These are phyloP conservation scores for Neodidymelliopsis sp. DNA, from an alignment of 2,329 filamentous ascomycete genomes.

Conservation along the genomic window DNA sequence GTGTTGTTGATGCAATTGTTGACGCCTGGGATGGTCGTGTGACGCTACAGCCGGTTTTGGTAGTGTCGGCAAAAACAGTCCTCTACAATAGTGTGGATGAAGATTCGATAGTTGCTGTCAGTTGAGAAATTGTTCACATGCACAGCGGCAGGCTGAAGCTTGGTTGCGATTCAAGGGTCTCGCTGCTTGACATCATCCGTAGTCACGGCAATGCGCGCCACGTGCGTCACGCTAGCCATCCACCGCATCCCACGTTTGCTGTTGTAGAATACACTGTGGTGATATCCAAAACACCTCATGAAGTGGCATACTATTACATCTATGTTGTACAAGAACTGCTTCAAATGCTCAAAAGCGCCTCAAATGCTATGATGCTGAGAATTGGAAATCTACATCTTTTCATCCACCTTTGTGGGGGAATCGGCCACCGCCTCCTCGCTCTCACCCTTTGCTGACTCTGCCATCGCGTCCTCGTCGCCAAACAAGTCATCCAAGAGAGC, in stretches of 20 bases:
- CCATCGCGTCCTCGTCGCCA: neutral
- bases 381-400: too few relatives aligned
- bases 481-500: slow-evolving; percentile 13
- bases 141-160: slow-evolving; percentile 9
- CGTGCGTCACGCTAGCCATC: slow-evolving; percentile 15
- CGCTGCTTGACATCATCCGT: slow-evolving; percentile 20
- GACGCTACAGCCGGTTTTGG: neutral
- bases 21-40: slow-evolving; percentile 7
- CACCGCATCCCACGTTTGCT: neutral
- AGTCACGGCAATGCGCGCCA: slow-evolving; percentile 15
- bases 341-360: too few relatives aligned
- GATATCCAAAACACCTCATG: too few relatives aligned
- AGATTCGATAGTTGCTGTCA: slow-evolving; percentile 1
- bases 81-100: too few relatives aligned
- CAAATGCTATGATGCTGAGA: too few relatives aligned
- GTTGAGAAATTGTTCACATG: slow-evolving; percentile 13
- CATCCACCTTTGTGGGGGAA: too few relatives aligned
- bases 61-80: neutral
- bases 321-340: too few relatives aligned
- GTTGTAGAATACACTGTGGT: too few relatives aligned
- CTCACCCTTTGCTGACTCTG: neutral
- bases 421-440: neutral
- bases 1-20: neutral
- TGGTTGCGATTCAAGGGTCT: slow-evolving; percentile 13
- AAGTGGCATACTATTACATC: too few relatives aligned